These are phyloP conservation scores for Lodderomyces beijingensis DNA, from an alignment of 1,139 yeast species.

Conservation along the genomic window DNA sequence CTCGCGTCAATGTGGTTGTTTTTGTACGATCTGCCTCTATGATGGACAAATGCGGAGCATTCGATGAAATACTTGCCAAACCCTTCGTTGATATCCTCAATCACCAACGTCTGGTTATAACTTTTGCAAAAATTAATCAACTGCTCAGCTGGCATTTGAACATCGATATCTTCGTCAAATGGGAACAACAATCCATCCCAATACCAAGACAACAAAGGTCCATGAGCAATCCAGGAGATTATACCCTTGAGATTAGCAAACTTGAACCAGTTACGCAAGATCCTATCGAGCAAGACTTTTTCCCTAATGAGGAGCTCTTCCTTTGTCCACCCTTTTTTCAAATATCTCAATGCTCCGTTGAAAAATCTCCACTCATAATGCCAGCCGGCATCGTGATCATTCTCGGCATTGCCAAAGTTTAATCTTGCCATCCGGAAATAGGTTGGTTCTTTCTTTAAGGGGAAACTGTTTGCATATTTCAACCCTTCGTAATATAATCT, in stretches of 20 bases:
- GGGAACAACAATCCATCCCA: conserved; percentile 38
- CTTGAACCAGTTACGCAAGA: conserved; percentile 45
- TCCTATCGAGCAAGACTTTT: conserved; percentile 41
- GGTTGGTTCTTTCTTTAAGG: conserved; percentile 21
- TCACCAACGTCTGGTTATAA: conserved; percentile 36
- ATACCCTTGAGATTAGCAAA: conserved; percentile 34
- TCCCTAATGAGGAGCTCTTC: conserved; percentile 34
- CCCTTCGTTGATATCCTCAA: conserved; percentile 31
- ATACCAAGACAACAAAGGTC: conserved; percentile 41
- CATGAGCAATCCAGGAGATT: conserved; percentile 43
- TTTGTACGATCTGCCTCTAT: conserved; percentile 26
- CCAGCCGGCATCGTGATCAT: conserved; percentile 25
- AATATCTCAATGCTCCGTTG: conserved; percentile 30
- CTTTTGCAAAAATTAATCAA: conserved; percentile 25
- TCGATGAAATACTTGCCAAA: conserved; percentile 34
- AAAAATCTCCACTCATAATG: conserved; percentile 41
- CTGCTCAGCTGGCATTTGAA: conserved; percentile 33
- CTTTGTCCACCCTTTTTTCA: conserved; percentile 23
- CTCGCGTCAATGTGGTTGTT: conserved; percentile 38
- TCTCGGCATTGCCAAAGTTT: conserved; percentile 21
- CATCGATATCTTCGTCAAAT: conserved; percentile 37
- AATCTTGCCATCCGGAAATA: conserved; percentile 34
- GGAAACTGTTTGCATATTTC: conserved; percentile 17
- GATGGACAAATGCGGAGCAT: conserved; percentile 29
- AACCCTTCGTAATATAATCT: conserved; percentile 23